Percentiles rank a stretch among this genome's conserved stretches.
Conservation (phyloP, 371 early-diverging fungal genomes). For the Mucor piriformis region DNA sequence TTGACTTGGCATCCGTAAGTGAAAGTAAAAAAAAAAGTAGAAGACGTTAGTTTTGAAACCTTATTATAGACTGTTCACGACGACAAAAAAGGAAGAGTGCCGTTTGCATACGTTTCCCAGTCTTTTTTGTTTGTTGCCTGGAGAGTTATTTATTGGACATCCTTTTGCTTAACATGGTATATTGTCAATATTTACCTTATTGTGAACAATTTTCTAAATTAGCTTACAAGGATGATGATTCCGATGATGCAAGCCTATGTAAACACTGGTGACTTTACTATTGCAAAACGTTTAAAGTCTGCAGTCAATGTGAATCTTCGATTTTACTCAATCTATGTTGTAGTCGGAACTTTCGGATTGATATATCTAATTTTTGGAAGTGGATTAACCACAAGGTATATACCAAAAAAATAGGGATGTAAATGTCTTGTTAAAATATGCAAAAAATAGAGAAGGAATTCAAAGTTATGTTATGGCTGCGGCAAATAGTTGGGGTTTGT, state of each 20-base stretch:
- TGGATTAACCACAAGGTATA: constrained; percentile 45
- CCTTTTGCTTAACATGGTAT: constrained; percentile 88
- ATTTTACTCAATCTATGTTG: constrained; percentile 66
- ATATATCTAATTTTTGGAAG: constrained; percentile 73
- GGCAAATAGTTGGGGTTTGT: constrained; percentile 92
- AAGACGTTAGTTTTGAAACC: neutral
- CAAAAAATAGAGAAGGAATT: constrained; percentile 59
- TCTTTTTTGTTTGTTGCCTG: constrained; percentile 78
- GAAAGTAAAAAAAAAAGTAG: neutral
- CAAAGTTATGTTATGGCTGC: constrained; percentile 88
- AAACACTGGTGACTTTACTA: constrained; percentile 82
- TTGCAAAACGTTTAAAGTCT: constrained; percentile 62
- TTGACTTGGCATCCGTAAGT: constrained; percentile 89
- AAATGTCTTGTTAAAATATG: constrained; percentile 12
- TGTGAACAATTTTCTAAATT: neutral
- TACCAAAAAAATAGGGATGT: neutral
- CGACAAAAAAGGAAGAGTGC: constrained; percentile 69
- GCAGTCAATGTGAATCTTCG: constrained; percentile 80
- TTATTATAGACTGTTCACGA: constrained; percentile 62
- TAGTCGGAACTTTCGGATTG: constrained; percentile 65
- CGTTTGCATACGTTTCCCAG: constrained; percentile 74
- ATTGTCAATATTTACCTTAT: neutral
- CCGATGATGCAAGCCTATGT: constrained; percentile 87
- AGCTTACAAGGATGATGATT: constrained; percentile 65
- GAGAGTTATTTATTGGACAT: constrained; percentile 89